A percentile compares a stretch with the other conserved stretches of the same genome.
Evolutionary conservation across 2,329 filamentous ascomycete genomes (phyloP).

Genomic region (Ramularia collo-cygni): DNA sequence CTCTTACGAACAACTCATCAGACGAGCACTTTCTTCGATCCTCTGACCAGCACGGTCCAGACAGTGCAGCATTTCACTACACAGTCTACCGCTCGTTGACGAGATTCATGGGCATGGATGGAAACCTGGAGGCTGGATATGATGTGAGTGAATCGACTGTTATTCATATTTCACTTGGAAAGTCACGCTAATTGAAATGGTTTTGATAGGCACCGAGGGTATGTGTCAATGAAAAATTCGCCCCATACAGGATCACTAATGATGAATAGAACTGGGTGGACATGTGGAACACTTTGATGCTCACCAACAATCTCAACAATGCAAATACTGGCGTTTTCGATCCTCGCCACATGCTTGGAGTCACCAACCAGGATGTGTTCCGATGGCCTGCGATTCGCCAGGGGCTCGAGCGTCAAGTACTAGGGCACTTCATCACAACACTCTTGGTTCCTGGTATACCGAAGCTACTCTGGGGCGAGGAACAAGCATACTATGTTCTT

Average conservation of each 20-base stretch:
- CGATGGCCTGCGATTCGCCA: constrained; percentile 54
- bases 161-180: no score
- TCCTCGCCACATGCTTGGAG: constrained; percentile 56
- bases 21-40: constrained; percentile 47
- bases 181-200: no score
- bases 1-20: constrained; percentile 38
- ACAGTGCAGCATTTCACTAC: constrained; percentile 57
- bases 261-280: constrained; percentile 45
- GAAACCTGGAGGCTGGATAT: constrained; percentile 46
- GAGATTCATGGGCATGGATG: constrained; percentile 53
- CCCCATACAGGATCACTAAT: no score
- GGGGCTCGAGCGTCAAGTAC: constrained; percentile 48
- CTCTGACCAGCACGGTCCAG: constrained; percentile 46
- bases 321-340: constrained; percentile 53
- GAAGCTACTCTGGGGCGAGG: constrained; percentile 54
- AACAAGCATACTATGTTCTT: constrained; percentile 55
- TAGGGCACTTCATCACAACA: constrained; percentile 52
- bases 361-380: constrained; percentile 59
- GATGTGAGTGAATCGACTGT: constrained; percentile 33
- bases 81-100: constrained; percentile 52
- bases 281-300: constrained; percentile 50
- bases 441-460: constrained; percentile 54
- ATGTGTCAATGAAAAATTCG: no score
- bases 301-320: constrained; percentile 54
- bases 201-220: no score